A percentile compares a stretch with the other conserved stretches of the same genome.
Evolutionary conservation across 208 protist genomes (phyloP).

Genomic region (Crithidia acanthocephali): DNA sequence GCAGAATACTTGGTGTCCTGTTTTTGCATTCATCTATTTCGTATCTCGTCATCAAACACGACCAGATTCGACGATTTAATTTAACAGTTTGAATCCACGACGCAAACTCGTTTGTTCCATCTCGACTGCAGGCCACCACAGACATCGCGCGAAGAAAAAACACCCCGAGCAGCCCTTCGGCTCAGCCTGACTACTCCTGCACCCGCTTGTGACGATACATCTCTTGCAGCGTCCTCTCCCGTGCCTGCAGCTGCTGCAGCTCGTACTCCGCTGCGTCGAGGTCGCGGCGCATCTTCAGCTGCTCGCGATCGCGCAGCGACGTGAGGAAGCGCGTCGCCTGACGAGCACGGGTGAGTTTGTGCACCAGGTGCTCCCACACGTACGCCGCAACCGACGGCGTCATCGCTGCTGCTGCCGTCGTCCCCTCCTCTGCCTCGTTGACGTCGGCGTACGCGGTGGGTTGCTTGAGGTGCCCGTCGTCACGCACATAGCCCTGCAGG

Average conservation of each 20-base stretch:
- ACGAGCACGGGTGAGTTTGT: conserved; percentile 18
- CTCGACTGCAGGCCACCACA: too few relatives aligned
- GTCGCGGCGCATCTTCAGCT: conserved; percentile 42
- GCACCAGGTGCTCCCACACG: conserved; percentile 28
- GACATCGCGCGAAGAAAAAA: too few relatives aligned
- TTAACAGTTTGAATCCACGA: too few relatives aligned
- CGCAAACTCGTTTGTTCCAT: too few relatives aligned
- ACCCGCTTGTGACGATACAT: conserved; percentile 40
- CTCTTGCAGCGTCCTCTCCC: conserved; percentile 57
- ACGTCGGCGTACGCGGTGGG: neutral
- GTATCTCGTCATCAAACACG: too few relatives aligned
- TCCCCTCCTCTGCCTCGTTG: neutral
- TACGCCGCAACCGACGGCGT: conserved; percentile 26
- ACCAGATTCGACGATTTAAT: too few relatives aligned
- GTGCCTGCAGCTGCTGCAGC: conserved; percentile 40
- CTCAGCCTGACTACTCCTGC: too few relatives aligned
- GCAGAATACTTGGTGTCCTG: too few relatives aligned
- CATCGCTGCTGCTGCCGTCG: neutral
- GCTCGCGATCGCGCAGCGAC: conserved; percentile 35
- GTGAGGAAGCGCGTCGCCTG: conserved; percentile 23
- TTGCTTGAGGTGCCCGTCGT: conserved; percentile 26
- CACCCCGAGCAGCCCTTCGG: neutral
- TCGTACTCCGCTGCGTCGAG: conserved; percentile 37
- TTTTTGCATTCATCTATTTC: too few relatives aligned
- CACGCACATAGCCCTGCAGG: conserved; percentile 25